Conservation (phyloP, 2,329 filamentous ascomycete genomes). For the Anisogramma anomala region DNA sequence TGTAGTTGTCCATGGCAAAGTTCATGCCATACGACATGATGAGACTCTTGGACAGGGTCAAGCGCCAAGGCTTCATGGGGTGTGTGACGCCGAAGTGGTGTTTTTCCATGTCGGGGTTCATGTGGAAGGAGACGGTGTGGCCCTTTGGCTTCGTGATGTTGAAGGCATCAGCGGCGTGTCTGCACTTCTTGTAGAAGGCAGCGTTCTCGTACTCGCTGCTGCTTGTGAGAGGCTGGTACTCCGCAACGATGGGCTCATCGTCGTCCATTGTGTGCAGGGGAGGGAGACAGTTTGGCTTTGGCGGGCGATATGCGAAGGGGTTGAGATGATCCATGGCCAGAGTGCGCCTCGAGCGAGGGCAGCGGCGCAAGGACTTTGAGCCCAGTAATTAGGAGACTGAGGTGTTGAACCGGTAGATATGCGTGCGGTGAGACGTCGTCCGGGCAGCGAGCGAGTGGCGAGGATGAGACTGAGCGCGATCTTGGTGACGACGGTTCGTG, state of each 20-base stretch:
- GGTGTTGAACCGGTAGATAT: no score
- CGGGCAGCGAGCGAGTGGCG: no score
- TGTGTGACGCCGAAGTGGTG: conserved; percentile 96
- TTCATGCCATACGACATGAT: conserved; percentile 94
- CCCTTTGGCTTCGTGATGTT: conserved; percentile 71
- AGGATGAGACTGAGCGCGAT: no score
- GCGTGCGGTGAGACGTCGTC: no score
- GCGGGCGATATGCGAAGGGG: conserved; percentile 40
- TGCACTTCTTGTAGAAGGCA: conserved; percentile 46
- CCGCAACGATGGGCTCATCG: conserved; percentile 40
- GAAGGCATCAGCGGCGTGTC: conserved; percentile 45
- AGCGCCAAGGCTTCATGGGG: conserved; percentile 97
- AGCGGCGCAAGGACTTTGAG: background rate
- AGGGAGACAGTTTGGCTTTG: conserved; percentile 49
- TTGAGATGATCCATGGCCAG: conserved; percentile 27
- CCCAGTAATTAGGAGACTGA: background rate
- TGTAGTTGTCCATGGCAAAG: conserved; percentile 90
- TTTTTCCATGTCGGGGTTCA: conserved; percentile 86
- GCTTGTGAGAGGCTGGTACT: conserved; percentile 39
- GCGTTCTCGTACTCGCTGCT: conserved; percentile 44
- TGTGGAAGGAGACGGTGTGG: conserved; percentile 89
- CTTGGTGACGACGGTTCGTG: no score
- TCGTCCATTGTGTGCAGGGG: conserved; percentile 34
- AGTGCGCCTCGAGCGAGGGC: background rate
- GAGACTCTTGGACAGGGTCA: conserved; percentile 89